Conservation (phyloP, 2,329 filamentous ascomycete species). For the Diaporthe caulivora region DNA sequence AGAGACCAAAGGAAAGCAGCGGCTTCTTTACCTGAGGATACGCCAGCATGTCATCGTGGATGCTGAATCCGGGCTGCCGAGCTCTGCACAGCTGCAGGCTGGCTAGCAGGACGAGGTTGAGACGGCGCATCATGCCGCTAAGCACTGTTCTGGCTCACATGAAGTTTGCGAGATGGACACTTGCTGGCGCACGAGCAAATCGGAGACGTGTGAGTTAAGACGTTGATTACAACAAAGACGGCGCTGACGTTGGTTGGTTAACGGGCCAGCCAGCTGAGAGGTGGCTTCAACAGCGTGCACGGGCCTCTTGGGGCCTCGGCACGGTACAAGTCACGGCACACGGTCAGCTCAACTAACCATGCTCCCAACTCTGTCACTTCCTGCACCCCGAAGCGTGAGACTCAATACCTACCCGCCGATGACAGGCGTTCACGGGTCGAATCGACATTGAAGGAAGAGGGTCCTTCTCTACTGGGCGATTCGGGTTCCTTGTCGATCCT, state of each 20-base stretch:
- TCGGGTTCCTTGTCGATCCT: neutral
- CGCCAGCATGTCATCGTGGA: conserved; percentile 88
- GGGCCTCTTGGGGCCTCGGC: conserved; percentile 3
- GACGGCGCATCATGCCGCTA: conserved; percentile 64
- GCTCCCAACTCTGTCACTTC: neutral
- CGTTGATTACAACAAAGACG: conserved; percentile 32
- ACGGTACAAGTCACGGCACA: neutral
- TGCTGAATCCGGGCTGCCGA: conserved; percentile 76
- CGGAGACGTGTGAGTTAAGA: neutral
- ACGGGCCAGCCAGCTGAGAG: conserved; percentile 33
- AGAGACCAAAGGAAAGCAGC: neutral
- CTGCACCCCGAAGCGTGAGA: neutral
- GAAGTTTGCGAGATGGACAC: conserved; percentile 40
- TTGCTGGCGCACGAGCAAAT: conserved; percentile 9
- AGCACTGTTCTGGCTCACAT: conserved; percentile 50
- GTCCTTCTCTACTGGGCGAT: neutral
- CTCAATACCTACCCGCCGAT: neutral
- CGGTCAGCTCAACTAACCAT: neutral
- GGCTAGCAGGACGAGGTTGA: conserved; percentile 58
- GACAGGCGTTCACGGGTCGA: neutral
- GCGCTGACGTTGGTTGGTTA: conserved; percentile 35
- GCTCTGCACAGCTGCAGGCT: conserved; percentile 60
- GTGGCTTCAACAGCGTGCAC: conserved; percentile 41
- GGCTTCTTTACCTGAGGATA: conserved; percentile 79
- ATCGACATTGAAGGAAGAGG: no score